Conservation (phyloP, 345 rosid genomes). For the Lepidium didymum region DNA sequence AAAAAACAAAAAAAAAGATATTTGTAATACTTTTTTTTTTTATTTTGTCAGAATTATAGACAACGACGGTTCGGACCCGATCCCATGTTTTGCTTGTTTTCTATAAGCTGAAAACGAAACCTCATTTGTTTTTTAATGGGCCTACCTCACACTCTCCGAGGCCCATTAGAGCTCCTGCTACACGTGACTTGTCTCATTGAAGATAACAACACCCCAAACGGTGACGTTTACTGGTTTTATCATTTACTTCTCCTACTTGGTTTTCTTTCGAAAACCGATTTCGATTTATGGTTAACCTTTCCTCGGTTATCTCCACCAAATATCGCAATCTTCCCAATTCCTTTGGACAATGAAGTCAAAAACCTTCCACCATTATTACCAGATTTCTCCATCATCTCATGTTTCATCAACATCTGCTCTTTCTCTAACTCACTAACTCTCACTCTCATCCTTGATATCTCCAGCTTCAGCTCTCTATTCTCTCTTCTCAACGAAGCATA, state of each 20-base stretch:
- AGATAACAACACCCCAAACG: conserved; percentile 1
- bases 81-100: conserved; percentile 23
- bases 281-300: conserved; percentile 43
- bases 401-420: conserved; percentile 82
- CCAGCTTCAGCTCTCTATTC: conserved; percentile 91
- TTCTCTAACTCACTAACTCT: conserved; percentile 87
- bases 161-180: conserved; percentile 14
- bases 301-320: conserved; percentile 52
- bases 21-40: background rate
- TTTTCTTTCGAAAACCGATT: conserved; percentile 45
- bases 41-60: background rate
- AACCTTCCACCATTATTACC: conserved; percentile 55
- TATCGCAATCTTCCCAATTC: conserved; percentile 63
- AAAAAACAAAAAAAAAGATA: background rate
- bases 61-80: conserved; percentile 20
- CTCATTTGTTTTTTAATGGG: conserved; percentile 14
- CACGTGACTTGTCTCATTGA: conserved; percentile 18
- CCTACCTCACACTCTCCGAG: conserved; percentile 1
- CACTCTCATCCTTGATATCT: conserved; percentile 94
- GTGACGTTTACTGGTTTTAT: background rate
- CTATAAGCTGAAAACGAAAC: conserved; percentile 21
- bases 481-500: conserved; percentile 90
- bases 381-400: conserved; percentile 64
- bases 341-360: conserved; percentile 67
- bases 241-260: conserved; percentile 30